A percentile compares a stretch with the other conserved stretches of the same genome.
Evolutionary conservation across 192 early-diverging fungal genomes (phyloP).

Genomic region (Backusella psychrophila): DNA sequence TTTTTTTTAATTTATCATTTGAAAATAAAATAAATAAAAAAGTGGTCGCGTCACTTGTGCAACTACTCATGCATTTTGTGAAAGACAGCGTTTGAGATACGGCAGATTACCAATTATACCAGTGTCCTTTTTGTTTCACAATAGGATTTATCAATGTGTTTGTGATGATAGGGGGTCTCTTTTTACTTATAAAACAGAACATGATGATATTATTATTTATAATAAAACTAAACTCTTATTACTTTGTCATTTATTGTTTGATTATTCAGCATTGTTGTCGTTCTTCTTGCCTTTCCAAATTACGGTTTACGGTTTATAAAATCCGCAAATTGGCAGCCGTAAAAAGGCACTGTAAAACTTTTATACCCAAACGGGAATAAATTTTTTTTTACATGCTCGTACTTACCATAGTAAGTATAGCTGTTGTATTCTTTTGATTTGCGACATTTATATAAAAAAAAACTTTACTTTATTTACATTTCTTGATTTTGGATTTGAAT

Average conservation of each 20-base stretch:
- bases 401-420: not conserved
- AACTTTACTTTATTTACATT: conserved; percentile 2
- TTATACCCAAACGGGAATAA: not conserved
- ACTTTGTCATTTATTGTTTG: too few species aligned
- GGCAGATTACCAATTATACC: not conserved
- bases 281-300: not conserved
- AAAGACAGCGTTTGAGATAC: not conserved
- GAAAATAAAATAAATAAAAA: not conserved
- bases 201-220: not conserved
- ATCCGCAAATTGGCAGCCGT: too few species aligned
- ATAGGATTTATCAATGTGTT: not conserved
- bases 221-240: not conserved
- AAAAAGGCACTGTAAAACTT: not conserved
- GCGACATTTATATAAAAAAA: not conserved
- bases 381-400: not conserved
- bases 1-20: not conserved
- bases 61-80: not conserved
- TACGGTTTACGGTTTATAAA: too few species aligned
- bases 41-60: not conserved
- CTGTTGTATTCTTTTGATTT: not conserved
- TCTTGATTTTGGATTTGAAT: not conserved
- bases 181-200: not conserved
- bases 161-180: not conserved
- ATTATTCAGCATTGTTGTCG: too few species aligned
- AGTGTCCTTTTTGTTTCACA: not conserved